phyloP scores from a whole-genome alignment of 441 rosid species.

The Euphorbia corollata region DNA sequence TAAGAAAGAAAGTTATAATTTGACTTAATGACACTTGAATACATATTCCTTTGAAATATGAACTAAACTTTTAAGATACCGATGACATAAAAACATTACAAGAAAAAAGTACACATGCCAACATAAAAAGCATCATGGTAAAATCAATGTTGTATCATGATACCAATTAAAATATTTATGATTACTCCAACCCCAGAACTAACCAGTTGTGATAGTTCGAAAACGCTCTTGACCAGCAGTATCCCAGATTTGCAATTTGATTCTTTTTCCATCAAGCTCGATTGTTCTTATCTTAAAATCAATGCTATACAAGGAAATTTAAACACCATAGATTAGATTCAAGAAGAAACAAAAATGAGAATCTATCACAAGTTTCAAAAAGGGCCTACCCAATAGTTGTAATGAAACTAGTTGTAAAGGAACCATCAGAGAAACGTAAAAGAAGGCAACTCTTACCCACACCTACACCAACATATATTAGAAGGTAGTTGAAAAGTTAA shows the following conservation, averaged over 20 bases:
- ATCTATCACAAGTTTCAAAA: background rate
- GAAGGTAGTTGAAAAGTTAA: background rate
- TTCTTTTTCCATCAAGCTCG: conserved; percentile 85
- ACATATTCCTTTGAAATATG: background rate
- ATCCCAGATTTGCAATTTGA: conserved; percentile 93
- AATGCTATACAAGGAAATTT: conserved; percentile 35
- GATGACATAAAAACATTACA: background rate
- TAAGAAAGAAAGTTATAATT: background rate
- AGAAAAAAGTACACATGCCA: background rate
- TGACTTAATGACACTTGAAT: background rate
- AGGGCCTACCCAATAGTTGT: conserved; percentile 18
- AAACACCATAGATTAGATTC: background rate
- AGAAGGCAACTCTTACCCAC: conserved; percentile 24
- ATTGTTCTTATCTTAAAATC: conserved; percentile 90
- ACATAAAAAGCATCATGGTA: background rate
- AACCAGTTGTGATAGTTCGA: conserved; percentile 95
- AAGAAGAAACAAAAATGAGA: background rate
- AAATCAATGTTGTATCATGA: no score
- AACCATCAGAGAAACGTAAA: conserved; percentile 21
- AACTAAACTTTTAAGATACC: background rate
- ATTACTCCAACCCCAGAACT: conserved; percentile 15
- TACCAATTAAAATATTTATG: background rate
- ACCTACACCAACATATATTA: conserved; percentile 3
- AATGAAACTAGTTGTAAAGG: conserved; percentile 20
- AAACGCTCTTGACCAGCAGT: conserved; percentile 96